Evolutionary conservation across 2,329 filamentous ascomycete genomes (phyloP), one percentile per base, ranked within the genome.

Genomic region (Rhytidhysteron rufulum): DNA sequence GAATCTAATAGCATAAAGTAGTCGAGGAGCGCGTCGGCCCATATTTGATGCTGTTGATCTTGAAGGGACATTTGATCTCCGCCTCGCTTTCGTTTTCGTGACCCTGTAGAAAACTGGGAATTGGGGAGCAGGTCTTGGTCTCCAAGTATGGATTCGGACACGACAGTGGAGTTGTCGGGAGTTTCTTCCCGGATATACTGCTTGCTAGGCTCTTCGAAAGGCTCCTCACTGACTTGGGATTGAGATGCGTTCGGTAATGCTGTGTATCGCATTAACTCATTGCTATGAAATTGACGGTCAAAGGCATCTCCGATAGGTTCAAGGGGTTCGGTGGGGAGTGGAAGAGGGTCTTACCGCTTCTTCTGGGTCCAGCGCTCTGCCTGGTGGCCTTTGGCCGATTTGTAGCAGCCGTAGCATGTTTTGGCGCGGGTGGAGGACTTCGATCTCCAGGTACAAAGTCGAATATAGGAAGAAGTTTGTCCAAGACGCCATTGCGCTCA

Each of bases 1-100:
- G 87, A 85, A 50, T 88, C 84, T 37, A 86, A 82, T 32, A 91
- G 82, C 69, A 97, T 84, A 58, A 97, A 98, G 68, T 97, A 98
- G 65, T 98, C 93, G 25, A 98, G 75, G 19, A 98, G 77, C 54
- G 93, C 87, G 50, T 98, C 93, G 13, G 89, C 88, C 67, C 95
- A 98, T 18, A 95, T 75, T 20, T 87, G 84, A 63, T 97, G 90
- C 52, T 93, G 85, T 60, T 90, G 86, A 49, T 94, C 87, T 6
- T 80, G 82, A 45, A 76, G 63, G 10, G 73, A 73, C 63, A 79
- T 82, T 71, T 70, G 85, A 68, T 71, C 83, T 41, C 83, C 78
- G 17, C 70, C 73, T n/a, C 88, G 78, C 70, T 94, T 94, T 45
- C 90, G 80, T 69, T 95, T 95, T 44, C 78, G 75, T 47, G 62